These are phyloP conservation scores for Sugiyamaella floridensis DNA, from an alignment of 805 yeast genomes.

Conservation along the genomic window DNA sequence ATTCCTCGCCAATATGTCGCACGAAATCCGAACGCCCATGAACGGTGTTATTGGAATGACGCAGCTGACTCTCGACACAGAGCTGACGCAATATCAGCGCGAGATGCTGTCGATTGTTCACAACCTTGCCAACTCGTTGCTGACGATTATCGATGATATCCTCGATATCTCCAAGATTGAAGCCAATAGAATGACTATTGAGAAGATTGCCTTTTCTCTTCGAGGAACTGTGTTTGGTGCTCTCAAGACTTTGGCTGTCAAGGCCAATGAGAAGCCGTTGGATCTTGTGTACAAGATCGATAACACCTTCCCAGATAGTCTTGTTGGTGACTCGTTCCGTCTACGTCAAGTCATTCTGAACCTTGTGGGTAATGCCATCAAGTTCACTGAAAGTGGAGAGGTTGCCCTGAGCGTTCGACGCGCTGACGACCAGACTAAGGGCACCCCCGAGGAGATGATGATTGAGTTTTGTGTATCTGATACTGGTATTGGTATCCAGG, in stretches of 20 bases:
- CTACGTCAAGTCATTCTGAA: conserved; percentile 80
- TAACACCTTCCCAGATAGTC: conserved; percentile 77
- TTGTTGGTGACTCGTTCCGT: conserved; percentile 85
- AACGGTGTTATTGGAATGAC: conserved; percentile 94
- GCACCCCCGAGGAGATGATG: conserved; percentile 41
- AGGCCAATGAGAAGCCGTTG: conserved; percentile 78
- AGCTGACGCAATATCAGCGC: conserved; percentile 82
- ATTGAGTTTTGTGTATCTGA: conserved; percentile 83
- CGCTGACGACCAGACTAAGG: conserved; percentile 34
- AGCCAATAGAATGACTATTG: conserved; percentile 90
- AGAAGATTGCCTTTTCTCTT: conserved; percentile 76
- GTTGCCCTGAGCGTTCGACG: conserved; percentile 70
- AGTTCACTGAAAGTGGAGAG: conserved; percentile 76
- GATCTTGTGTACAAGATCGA: conserved; percentile 77
- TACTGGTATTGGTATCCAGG: conserved; percentile 85
- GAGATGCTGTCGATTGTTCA: conserved; percentile 88
- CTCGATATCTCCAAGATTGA: conserved; percentile 89
- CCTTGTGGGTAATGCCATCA: conserved; percentile 84
- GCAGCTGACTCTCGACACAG: conserved; percentile 80
- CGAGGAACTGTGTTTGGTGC: conserved; percentile 89
- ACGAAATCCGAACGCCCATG: conserved; percentile 85
- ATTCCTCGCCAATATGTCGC: conserved; percentile 82
- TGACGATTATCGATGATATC: conserved; percentile 84
- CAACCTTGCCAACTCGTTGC: conserved; percentile 74
- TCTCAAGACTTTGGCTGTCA: conserved; percentile 79